A percentile compares a stretch with the other conserved stretches of the same genome.
These are phyloP conservation scores for Globisporangium radiosum DNA, from an alignment of 352 stramenopile genomes.

Conservation along the genomic window DNA sequence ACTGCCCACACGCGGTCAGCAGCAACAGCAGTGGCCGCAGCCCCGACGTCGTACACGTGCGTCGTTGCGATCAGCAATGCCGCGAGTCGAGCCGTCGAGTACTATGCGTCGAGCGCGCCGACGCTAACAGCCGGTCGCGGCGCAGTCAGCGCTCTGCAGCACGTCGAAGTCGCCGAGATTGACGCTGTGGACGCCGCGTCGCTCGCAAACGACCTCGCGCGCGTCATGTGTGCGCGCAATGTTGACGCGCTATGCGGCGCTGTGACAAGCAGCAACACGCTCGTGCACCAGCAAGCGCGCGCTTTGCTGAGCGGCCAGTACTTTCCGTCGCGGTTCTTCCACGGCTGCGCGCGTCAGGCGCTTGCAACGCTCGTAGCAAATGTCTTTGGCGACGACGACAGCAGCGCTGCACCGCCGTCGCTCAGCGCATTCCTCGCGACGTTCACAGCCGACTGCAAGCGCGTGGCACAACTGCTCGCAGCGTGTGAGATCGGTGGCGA, in stretches of 20 bases:
- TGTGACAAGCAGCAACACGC: background rate
- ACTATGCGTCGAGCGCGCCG: background rate
- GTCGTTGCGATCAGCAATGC: background rate
- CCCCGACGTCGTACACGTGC: background rate
- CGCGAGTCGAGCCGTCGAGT: background rate
- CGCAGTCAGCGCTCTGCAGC: background rate
- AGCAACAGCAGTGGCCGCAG: background rate
- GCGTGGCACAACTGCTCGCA: background rate
- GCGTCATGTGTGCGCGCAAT: background rate
- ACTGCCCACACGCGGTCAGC: background rate
- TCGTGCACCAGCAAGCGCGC: background rate
- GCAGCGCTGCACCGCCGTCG: background rate
- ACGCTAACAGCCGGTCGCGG: background rate
- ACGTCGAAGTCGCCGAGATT: background rate
- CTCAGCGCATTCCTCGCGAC: background rate
- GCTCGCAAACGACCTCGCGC: background rate
- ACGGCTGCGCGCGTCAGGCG: background rate
- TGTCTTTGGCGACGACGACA: background rate
- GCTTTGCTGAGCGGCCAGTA: background rate
- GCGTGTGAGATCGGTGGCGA: background rate
- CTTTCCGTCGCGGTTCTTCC: constrained; percentile 1
- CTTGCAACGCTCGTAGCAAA: background rate
- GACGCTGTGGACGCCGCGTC: background rate
- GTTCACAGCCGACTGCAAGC: background rate
- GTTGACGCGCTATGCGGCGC: background rate